Percentiles rank a stretch among this genome's conserved stretches.
Evolutionary conservation across 1,284 basidiomycete species (phyloP).

Genomic region (Peniophora sp.): DNA sequence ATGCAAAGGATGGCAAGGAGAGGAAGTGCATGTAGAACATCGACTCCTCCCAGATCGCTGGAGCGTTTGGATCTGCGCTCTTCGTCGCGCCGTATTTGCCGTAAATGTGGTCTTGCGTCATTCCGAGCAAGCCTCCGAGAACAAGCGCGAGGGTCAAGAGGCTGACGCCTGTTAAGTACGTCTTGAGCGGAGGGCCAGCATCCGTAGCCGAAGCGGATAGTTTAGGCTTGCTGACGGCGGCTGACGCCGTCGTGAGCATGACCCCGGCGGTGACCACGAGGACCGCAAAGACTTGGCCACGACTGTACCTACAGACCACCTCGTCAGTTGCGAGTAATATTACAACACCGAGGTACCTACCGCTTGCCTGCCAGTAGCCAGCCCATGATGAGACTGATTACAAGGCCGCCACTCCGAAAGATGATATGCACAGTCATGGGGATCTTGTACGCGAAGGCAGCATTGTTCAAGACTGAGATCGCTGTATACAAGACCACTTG

Average conservation of each 20-base stretch:
- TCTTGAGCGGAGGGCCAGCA: constrained; percentile 8
- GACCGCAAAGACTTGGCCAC: constrained; percentile 64
- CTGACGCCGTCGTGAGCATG: constrained; percentile 76
- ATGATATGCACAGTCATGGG: constrained; percentile 94
- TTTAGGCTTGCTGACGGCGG: constrained; percentile 24
- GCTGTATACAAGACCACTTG: constrained; percentile 82
- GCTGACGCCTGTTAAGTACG: constrained; percentile 66
- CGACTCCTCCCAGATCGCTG: constrained; percentile 73
- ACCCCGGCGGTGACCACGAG: constrained; percentile 79
- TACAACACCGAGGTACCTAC: constrained; percentile 25
- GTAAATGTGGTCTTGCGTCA: constrained; percentile 84
- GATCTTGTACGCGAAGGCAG: constrained; percentile 79
- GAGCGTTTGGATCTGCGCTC: not conserved
- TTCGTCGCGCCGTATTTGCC: constrained; percentile 40
- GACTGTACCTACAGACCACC: constrained; percentile 50
- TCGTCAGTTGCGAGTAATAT: constrained; percentile 1
- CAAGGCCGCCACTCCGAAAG: constrained; percentile 85
- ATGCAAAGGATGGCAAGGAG: constrained; percentile 65
- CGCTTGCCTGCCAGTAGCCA: constrained; percentile 52
- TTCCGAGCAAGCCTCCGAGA: constrained; percentile 76
- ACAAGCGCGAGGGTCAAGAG: constrained; percentile 75
- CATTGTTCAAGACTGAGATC: constrained; percentile 85
- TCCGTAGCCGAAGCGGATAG: constrained; percentile 1
- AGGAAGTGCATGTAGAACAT: constrained; percentile 86
- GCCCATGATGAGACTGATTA: constrained; percentile 74